phyloP scores from a whole-genome alignment of 345 rosid genomes.

The Populus pruinosa region DNA sequence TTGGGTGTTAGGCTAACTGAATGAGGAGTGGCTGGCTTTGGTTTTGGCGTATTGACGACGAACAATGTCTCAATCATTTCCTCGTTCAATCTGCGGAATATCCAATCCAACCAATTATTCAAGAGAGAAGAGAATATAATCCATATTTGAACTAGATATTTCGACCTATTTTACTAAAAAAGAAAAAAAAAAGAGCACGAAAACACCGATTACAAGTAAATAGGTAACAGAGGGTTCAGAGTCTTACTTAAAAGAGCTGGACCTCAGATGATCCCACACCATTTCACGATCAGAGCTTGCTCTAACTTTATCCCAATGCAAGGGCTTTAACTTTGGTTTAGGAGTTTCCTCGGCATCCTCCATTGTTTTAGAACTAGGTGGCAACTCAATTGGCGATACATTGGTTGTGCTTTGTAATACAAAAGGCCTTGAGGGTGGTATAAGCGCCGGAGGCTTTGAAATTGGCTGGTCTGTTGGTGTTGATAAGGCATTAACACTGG shows the following conservation, averaged over 20 bases:
- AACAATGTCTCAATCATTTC: slow-evolving; percentile 87
- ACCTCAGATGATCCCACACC: slow-evolving; percentile 85
- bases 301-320: slow-evolving; percentile 96
- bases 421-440: slow-evolving; percentile 69
- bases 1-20: slow-evolving; percentile 47
- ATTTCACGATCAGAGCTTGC: slow-evolving; percentile 97
- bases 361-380: slow-evolving; percentile 24
- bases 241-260: slow-evolving; percentile 77
- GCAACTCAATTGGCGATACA: slow-evolving; percentile 44
- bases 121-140: not conserved
- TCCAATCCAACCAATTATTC: slow-evolving; percentile 4
- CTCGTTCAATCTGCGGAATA: slow-evolving; percentile 70
- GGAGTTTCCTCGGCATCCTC: slow-evolving; percentile 40
- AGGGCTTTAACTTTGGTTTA: slow-evolving; percentile 74
- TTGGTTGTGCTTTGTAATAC: slow-evolving; percentile 38
- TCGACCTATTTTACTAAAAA: not conserved
- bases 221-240: not conserved
- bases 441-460: slow-evolving; percentile 53
- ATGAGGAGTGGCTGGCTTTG: slow-evolving; percentile 56
- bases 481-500: slow-evolving; percentile 15
- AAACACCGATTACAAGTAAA: not conserved
- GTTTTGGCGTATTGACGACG: slow-evolving; percentile 54
- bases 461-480: slow-evolving; percentile 37
- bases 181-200: not conserved
- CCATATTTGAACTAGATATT: not conserved